A percentile compares a stretch with the other conserved stretches of the same genome.
Conservation (phyloP, 2,329 filamentous ascomycete genomes). For the Claviceps paspali region DNA sequence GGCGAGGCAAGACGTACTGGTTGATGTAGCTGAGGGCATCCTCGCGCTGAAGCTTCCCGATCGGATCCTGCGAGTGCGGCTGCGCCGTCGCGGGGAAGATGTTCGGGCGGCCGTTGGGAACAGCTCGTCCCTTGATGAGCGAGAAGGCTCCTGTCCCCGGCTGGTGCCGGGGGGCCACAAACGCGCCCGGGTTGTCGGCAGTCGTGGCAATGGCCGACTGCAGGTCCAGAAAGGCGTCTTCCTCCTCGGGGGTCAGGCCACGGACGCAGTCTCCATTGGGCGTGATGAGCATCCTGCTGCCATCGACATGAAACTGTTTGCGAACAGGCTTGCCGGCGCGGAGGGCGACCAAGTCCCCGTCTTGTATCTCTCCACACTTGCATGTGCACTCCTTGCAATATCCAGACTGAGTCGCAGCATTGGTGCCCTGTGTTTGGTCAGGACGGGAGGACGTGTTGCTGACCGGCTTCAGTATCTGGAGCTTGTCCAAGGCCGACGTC, state of each 20-base stretch:
- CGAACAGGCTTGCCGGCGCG: constrained; percentile 42
- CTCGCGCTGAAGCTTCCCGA: constrained; percentile 50
- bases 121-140: constrained; percentile 47
- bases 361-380: constrained; percentile 25
- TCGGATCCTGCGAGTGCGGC: constrained; percentile 37
- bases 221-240: constrained; percentile 53
- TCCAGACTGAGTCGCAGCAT: constrained; percentile 11
- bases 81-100: constrained; percentile 39
- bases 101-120: constrained; percentile 46
- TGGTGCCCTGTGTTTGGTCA: constrained; percentile 11
- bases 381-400: constrained; percentile 23
- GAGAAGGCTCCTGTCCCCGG: constrained; percentile 40
- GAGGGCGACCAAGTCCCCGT: constrained; percentile 38
- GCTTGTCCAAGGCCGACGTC: constrained; percentile 18
- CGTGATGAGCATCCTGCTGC: constrained; percentile 55
- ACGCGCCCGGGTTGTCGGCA: constrained; percentile 37
- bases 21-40: constrained; percentile 55
- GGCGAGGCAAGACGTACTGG: constrained; percentile 48
- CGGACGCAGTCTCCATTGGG: constrained; percentile 65
- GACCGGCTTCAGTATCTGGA: constrained; percentile 23
- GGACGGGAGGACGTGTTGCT: constrained; percentile 14
- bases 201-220: constrained; percentile 41
- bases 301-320: constrained; percentile 42
- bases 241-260: constrained; percentile 52
- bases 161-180: constrained; percentile 39